These are phyloP conservation scores for Trichoderma harzianum DNA, from an alignment of 2,329 filamentous ascomycete species.

Conservation along the genomic window DNA sequence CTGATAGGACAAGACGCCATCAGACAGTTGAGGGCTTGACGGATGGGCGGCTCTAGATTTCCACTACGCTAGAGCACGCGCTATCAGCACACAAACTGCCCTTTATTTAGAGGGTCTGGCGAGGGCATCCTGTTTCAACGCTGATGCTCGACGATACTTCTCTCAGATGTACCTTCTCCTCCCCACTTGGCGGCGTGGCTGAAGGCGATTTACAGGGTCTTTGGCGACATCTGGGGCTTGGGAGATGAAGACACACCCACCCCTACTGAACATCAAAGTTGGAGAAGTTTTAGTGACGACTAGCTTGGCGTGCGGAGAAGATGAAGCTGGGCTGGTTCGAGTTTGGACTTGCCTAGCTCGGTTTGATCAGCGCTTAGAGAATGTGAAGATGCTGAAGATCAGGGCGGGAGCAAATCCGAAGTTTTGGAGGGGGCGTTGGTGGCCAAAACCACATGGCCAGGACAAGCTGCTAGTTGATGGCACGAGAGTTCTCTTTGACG, in stretches of 20 bases:
- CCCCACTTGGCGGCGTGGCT: background rate
- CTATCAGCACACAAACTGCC: background rate
- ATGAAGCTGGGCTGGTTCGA: background rate
- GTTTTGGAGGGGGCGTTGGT: background rate
- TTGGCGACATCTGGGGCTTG: background rate
- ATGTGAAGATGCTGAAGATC: background rate
- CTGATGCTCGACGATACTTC: background rate
- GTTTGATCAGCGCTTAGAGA: background rate
- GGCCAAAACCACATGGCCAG: background rate
- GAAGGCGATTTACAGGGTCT: background rate
- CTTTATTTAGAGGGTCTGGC: background rate
- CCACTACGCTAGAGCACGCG: background rate
- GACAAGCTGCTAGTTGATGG: background rate
- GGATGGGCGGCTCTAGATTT: background rate
- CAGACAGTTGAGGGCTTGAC: background rate
- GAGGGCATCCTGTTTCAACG: background rate
- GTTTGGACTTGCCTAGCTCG: background rate
- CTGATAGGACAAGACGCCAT: background rate
- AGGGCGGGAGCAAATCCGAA: background rate
- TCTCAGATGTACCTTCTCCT: background rate
- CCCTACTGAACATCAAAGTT: background rate
- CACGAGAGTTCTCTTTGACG: background rate
- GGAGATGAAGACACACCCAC: background rate
- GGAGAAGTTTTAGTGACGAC: background rate
- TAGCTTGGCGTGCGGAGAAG: background rate